Base-by-base conservation (phyloP, 2,329 filamentous ascomycete genomes). In the Fonsecaea pugnacius region DNA sequence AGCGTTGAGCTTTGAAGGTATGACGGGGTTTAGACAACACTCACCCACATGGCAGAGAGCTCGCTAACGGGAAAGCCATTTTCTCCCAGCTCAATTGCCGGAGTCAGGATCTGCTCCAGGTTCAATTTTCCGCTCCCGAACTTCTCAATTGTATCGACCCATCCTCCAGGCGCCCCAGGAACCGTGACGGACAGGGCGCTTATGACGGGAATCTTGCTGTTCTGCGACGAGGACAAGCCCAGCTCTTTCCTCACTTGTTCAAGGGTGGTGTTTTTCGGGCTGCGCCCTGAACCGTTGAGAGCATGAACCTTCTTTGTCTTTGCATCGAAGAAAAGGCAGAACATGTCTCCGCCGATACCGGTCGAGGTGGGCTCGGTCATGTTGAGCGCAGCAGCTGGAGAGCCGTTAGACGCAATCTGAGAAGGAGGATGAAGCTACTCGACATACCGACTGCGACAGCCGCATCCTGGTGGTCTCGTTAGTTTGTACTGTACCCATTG, bases 321-420 rank as follows among this genome's bases (percentile, higher is more conserved):
- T 48, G 92, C 91, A 74, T 96, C 86, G 80, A 94, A 98, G 82
- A 87, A 97, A 38, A 98, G 86, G 76, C 93, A 93, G 79, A 98
- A 99, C 88, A 96, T 92, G 78, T 99, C 95, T 67, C 95, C 95
- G 63, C 95, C 95, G 65, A 99, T 97, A 46, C 95, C 95, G 0
- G 95, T 98, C 5, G 91, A 95, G 64, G 88, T 88, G 7, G 95
- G 95, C 75, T 99, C 95, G 0, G 94, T 96, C 74, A 98, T 86
- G 78, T 97, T 98, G 62, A 99, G 83, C 4, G 88, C 92, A 35
- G 95, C 95, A 51, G 95, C 94, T 91, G 46, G 21, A 21, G 43
- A n/a, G 30, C 12, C 24, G 21, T 69, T 35, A 69, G 67, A 35
- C 14, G 8, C n/a, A 18, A 33, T 24, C 43, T 9, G 35, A 7